Conservation (phyloP, 73 alveolate species). For the Paramecium sexaurelia region DNA sequence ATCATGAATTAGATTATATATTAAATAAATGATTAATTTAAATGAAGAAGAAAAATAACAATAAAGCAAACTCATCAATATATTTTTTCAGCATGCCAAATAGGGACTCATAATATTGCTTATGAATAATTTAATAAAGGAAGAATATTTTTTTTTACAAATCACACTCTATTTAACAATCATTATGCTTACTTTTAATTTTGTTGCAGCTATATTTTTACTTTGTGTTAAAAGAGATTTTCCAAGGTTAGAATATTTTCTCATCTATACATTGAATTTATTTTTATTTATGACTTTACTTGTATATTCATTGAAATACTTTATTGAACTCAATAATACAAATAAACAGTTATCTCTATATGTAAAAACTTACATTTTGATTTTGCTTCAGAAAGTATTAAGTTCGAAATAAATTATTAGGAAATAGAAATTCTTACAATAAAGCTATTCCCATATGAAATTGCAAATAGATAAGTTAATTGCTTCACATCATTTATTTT, state of each 20-base stretch:
- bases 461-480: background rate
- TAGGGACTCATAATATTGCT: background rate
- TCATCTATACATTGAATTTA: background rate
- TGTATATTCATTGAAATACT: background rate
- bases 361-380: background rate
- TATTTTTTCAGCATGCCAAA: background rate
- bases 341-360: background rate
- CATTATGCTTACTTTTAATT: background rate
- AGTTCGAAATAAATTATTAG: background rate
- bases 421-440: background rate
- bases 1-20: background rate
- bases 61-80: slow-evolving; percentile 11
- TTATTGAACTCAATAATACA: background rate
- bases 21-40: slow-evolving; percentile 16
- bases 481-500: background rate
- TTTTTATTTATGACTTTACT: slow-evolving; percentile 4
- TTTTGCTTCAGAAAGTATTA: background rate
- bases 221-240: slow-evolving; percentile 24
- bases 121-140: background rate
- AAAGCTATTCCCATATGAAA: background rate
- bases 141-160: background rate
- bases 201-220: slow-evolving; percentile 9
- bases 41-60: background rate
- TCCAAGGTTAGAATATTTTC: slow-evolving; percentile 28
- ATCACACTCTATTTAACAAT: slow-evolving; percentile 5